A percentile compares a stretch with the other conserved stretches of the same genome.
phyloP scores from a whole-genome alignment of 352 stramenopile genomes.

The Pythium periplocum region DNA sequence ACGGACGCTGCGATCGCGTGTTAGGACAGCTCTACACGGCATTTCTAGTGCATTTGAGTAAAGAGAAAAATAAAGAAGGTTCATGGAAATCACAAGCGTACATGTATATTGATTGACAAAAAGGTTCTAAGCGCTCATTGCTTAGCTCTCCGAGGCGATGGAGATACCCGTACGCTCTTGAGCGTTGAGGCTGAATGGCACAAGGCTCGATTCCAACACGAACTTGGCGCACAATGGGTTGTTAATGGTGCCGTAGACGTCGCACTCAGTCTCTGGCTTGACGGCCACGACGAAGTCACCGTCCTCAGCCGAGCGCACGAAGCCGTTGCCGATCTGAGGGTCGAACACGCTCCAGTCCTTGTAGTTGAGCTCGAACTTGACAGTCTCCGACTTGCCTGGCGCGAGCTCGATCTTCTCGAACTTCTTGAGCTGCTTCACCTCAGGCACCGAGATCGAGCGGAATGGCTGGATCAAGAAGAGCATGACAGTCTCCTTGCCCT shows the following conservation, averaged over 20 bases:
- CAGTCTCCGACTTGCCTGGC: constrained; percentile 23
- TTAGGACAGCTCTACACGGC: constrained; percentile 4
- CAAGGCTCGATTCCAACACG: too few species aligned
- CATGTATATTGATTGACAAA: too few species aligned
- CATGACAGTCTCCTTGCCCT: constrained; percentile 28
- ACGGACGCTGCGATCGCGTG: constrained; percentile 31
- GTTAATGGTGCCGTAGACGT: constrained; percentile 22
- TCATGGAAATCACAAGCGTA: too few species aligned
- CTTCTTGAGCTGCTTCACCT: constrained; percentile 34
- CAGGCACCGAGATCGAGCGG: constrained; percentile 14
- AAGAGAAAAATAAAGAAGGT: too few species aligned
- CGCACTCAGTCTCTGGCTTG: constrained; percentile 35
- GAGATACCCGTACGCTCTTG: too few species aligned
- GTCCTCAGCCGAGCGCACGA: constrained; percentile 29
- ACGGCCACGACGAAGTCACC: constrained; percentile 35
- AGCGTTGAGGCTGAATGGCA: too few species aligned
- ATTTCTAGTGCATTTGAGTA: too few species aligned
- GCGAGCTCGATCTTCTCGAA: constrained; percentile 41
- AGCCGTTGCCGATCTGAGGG: constrained; percentile 40
- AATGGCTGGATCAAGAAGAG: constrained; percentile 25
- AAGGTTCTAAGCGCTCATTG: too few species aligned
- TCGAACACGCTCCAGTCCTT: constrained; percentile 36
- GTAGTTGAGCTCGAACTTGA: constrained; percentile 31
- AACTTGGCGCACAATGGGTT: constrained; percentile 1
- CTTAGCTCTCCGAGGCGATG: too few species aligned